Conservation (phyloP, 139 green algal species). For the Chlamydomonas schloesseri region DNA sequence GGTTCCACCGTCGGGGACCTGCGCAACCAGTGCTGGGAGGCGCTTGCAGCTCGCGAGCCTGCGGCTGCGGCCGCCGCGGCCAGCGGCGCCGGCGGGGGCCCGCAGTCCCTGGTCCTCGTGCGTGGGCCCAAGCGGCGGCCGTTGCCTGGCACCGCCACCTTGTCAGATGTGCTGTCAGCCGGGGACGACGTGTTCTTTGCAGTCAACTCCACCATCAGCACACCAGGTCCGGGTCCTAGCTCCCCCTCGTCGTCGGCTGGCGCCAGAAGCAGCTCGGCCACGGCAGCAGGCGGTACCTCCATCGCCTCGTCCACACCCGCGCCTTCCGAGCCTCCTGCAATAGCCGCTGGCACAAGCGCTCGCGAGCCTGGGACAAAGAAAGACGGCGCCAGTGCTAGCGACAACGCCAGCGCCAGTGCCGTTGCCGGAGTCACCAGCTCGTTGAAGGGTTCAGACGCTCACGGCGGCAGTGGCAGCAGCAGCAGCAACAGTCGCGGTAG, state of each 20-base stretch:
- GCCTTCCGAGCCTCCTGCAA: no score
- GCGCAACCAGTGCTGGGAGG: not conserved
- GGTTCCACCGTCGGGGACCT: not conserved
- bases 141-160: not conserved
- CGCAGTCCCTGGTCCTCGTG: not conserved
- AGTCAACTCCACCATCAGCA: not conserved
- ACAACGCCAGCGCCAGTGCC: no score
- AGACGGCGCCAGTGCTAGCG: no score
- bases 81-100: not conserved
- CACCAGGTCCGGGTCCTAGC: not conserved
- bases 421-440: no score
- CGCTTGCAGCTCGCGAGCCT: not conserved
- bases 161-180: not conserved
- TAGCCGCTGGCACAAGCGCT: no score
- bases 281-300: no score
- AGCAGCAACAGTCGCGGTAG: not conserved
- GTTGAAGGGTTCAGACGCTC: no score
- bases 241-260: not conserved
- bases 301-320: no score
- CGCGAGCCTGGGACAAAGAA: no score
- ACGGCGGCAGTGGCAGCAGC: no score
- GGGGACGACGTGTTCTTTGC: constrained; percentile 11
- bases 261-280: no score
- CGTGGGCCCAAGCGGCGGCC: not conserved
- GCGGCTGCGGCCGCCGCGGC: not conserved